phyloP scores from a whole-genome alignment of 306 rosid genomes.

The Begonia loranthoides region DNA sequence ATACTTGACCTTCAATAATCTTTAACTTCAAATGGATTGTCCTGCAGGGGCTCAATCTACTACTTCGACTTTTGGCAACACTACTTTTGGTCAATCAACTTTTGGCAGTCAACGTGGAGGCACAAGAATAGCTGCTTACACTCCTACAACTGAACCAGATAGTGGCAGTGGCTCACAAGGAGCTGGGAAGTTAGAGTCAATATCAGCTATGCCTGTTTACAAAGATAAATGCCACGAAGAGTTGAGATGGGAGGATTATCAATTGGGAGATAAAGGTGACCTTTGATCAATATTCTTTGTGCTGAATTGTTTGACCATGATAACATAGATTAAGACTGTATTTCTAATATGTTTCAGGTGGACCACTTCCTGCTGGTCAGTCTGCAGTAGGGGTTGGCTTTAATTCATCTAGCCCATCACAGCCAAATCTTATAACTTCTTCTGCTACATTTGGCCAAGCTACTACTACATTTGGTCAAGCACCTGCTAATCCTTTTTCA shows the following conservation, averaged over 20 bases:
- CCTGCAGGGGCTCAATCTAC: background rate
- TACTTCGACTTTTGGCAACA: conserved; percentile 35
- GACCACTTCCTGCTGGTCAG: conserved; percentile 55
- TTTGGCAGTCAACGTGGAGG: conserved; percentile 75
- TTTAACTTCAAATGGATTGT: too few relatives aligned
- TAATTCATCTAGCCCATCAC: conserved; percentile 27
- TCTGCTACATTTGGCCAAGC: conserved; percentile 1
- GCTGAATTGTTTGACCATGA: too few relatives aligned
- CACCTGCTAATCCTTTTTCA: conserved; percentile 55
- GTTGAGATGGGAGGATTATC: conserved; percentile 91
- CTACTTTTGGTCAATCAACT: conserved; percentile 45
- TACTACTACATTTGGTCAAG: conserved; percentile 46
- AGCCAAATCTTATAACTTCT: conserved; percentile 31
- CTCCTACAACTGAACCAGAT: conserved; percentile 60
- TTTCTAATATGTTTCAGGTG: conserved; percentile 36
- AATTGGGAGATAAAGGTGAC: conserved; percentile 68
- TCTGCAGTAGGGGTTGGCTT: conserved; percentile 39
- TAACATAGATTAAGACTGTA: too few relatives aligned
- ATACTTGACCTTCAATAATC: too few relatives aligned
- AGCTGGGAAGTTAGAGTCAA: conserved; percentile 52
- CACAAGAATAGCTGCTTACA: conserved; percentile 49
- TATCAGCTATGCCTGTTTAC: conserved; percentile 76
- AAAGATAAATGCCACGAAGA: conserved; percentile 87
- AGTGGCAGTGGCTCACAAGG: conserved; percentile 26
- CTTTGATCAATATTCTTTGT: background rate